These are phyloP conservation scores for Colletotrichum tropicale DNA, from an alignment of 2,329 filamentous ascomycete species.

Conservation along the genomic window DNA sequence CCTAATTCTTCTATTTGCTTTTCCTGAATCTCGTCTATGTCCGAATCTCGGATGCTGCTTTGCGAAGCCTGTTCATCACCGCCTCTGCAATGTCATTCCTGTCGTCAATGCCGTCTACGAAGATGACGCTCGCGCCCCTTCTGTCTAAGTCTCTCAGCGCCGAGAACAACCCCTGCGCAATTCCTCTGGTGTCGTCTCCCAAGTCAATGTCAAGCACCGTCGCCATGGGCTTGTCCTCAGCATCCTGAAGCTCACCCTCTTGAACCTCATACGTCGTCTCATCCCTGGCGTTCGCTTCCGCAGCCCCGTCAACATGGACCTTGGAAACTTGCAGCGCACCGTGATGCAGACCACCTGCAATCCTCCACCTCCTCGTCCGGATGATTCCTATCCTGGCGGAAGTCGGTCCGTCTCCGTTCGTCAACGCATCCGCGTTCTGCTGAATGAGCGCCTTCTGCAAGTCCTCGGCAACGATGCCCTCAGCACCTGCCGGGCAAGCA, in stretches of 20 bases:
- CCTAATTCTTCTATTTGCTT: slow-evolving; percentile 10
- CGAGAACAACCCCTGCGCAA: slow-evolving; percentile 88
- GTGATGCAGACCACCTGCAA: slow-evolving; percentile 43
- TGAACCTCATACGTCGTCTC: slow-evolving; percentile 43
- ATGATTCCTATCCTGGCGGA: slow-evolving; percentile 53
- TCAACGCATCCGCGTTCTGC: slow-evolving; percentile 10
- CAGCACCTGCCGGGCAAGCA: slow-evolving; percentile 35
- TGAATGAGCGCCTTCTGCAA: slow-evolving; percentile 26
- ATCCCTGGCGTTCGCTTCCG: slow-evolving; percentile 26
- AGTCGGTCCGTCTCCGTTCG: slow-evolving; percentile 24
- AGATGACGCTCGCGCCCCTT: slow-evolving; percentile 79
- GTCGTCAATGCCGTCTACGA: slow-evolving; percentile 86
- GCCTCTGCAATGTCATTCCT: slow-evolving; percentile 84
- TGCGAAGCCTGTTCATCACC: slow-evolving; percentile 82
- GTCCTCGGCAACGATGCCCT: slow-evolving; percentile 41
- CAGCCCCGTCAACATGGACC: slow-evolving; percentile 27
- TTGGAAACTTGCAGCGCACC: slow-evolving; percentile 31
- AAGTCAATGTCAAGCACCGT: slow-evolving; percentile 73
- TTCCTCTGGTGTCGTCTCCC: slow-evolving; percentile 71
- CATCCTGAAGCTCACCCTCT: slow-evolving; percentile 42
- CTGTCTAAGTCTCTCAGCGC: slow-evolving; percentile 85
- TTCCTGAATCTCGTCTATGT: slow-evolving; percentile 38
- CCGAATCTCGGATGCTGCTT: slow-evolving; percentile 71
- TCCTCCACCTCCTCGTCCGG: slow-evolving; percentile 59
- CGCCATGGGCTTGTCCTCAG: slow-evolving; percentile 35